Base-by-base conservation (phyloP, 2,329 filamentous ascomycete genomes). In the Sclerotinia minor region DNA sequence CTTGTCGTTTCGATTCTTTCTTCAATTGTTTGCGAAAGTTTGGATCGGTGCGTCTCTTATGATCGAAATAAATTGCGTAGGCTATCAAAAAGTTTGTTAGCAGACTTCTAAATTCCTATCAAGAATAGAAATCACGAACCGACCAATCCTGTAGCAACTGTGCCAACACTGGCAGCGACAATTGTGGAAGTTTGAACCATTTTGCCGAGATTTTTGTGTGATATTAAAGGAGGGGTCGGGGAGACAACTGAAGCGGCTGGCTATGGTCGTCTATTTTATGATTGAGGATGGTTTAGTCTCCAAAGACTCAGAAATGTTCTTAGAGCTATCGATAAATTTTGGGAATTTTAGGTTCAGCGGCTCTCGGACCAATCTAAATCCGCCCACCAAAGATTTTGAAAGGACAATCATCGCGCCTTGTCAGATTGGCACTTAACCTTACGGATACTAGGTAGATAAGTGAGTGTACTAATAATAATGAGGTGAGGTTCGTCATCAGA, bases 1-100 rank as follows among this genome's bases (percentile, higher is more conserved):
- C 87, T 79, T 90, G 86, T 77, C 85, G 85, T 80, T 91, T 90
- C 79, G 91, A 89, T 80, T 92, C 91, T 77, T 89, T 87, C 79
- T 91, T 91, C 75, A 91, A 80, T 75, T 84, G 81, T 77, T 87
- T 86, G 75, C 88, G 84, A 81, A 90, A 91, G 73, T 88, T 84
- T 76, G 87, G 80, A 74, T 88, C 82, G 76, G 82, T 83, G 72
- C 88, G 86, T 73, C 88, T 84, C 77, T 85, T 83, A 76, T 88
- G 85, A 79, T 91, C 88, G 79, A 91, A 91, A 80, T 89, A 91
- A 73, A 86, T 78, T 71, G 84, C 87, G 75, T 90, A 90, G 73
- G 85, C 87, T 89, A 74, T 50, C 38, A 67, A 65, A 24, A 44
- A 68, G 69, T 49, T 69, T 57, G 69, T 75, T 71, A 77, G 70